Evolutionary conservation across 768 basidiomycete genomes (phyloP), one percentile per base, ranked within the genome.

Genomic region (Favolaschia claudopus): DNA sequence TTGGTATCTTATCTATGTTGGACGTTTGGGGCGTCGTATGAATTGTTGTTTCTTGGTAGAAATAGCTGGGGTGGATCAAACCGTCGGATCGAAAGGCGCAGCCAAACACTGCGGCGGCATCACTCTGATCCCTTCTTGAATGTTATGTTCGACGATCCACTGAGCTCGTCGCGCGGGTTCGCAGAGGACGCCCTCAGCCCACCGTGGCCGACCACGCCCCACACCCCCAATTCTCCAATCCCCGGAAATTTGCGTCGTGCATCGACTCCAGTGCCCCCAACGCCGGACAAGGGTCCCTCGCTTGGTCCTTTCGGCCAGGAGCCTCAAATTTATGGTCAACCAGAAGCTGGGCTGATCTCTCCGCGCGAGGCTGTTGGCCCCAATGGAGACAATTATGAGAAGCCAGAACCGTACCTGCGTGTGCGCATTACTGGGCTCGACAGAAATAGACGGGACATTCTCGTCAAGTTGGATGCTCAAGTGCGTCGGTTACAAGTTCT

Each of bases 391-490:
- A 87, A 79, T 58, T 90, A 83, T 64, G 93, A 94, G 78, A 90
- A 84, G 75, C 78, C 75, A 27, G 92, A 91, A 65, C 92, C 92
- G 24, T 97, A 93, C 73, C 81, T 99, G 58, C 83, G 93, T 69
- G 92, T 96, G 43, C 83, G 94, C 69, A 91, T 99, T 61, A 91
- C 92, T 17, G 92, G 89, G 14, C 73, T 99, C 69, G 97, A 99
- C 76, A 85, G 97, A 75, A 98, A 99, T 79, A 82, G 95, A 74
- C 84, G 96, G 68, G 97, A 99, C 69, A 89, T 97, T 62, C 85
- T 98, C 70, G 82, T 99, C 70, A 89, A 93, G 70, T 86, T 99
- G 61, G 97, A 99, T 74, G 95, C 95, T 15, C 94, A 96, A 83
- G 96, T 96, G 67, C 66, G 84, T 75, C 25, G 51, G n/a, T 43